Conservation (phyloP, 805 yeast genomes). For the Ogataea paraovalis region DNA sequence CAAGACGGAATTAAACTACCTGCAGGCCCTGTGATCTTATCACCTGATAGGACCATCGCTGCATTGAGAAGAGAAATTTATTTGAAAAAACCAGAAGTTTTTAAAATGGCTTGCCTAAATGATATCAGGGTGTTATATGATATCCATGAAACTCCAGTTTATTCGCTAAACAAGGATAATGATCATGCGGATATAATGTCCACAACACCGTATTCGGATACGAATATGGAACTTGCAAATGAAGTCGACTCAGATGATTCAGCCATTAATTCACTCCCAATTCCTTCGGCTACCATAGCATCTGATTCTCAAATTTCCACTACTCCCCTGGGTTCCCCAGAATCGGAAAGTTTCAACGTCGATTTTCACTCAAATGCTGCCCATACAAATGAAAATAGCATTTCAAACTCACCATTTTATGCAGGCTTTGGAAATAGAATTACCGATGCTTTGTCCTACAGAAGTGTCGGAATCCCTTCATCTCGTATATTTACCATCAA, state of each 20-base stretch:
- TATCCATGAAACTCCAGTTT: slow-evolving; percentile 2
- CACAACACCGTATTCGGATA: background rate
- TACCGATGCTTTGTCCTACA: slow-evolving; percentile 92
- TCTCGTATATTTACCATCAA: slow-evolving; percentile 94
- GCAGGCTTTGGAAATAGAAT: slow-evolving; percentile 98
- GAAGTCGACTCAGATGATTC: background rate
- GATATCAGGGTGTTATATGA: slow-evolving; percentile 74
- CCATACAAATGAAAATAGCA: slow-evolving; percentile 26
- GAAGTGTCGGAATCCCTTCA: slow-evolving; percentile 91
- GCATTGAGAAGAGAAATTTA: slow-evolving; percentile 91
- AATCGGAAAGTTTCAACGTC: background rate
- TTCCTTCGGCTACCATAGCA: background rate
- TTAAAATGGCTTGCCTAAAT: slow-evolving; percentile 92
- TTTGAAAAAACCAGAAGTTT: slow-evolving; percentile 93
- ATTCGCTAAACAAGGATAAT: background rate
- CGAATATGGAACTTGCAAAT: background rate
- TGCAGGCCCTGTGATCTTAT: slow-evolving; percentile 85
- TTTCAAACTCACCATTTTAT: slow-evolving; percentile 75
- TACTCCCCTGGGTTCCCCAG: background rate
- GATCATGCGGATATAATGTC: background rate
- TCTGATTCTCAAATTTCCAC: background rate
- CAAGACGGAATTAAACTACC: slow-evolving; percentile 79
- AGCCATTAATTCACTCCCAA: background rate
- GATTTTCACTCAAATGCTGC: background rate
- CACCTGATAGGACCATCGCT: slow-evolving; percentile 96